Percentiles rank a stretch among this genome's conserved stretches.
These are phyloP conservation scores for Populus hybrid DNA, from an alignment of 441 rosid species.

Conservation along the genomic window DNA sequence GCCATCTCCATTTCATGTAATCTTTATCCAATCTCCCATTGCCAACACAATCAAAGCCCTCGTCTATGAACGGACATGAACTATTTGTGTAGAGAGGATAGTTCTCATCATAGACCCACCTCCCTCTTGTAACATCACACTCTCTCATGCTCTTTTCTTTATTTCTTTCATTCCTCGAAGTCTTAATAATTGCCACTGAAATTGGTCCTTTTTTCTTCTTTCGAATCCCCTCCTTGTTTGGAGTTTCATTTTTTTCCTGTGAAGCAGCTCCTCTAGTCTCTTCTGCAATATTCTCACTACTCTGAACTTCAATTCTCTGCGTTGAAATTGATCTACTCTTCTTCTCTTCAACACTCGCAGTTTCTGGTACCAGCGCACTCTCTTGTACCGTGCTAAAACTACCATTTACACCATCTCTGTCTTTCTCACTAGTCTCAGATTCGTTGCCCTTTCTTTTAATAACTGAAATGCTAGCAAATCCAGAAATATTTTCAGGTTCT, in stretches of 20 bases:
- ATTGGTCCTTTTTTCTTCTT: constrained; percentile 21
- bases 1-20: constrained; percentile 91
- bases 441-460: constrained; percentile 20
- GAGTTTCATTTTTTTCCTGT: constrained; percentile 23
- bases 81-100: constrained; percentile 27
- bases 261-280: constrained; percentile 14
- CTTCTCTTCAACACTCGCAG: constrained; percentile 22
- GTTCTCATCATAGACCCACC: constrained; percentile 74
- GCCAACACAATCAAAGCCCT: constrained; percentile 76
- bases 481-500: constrained; percentile 35
- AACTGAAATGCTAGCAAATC: constrained; percentile 31
- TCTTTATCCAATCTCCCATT: constrained; percentile 71
- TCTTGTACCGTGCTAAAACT: constrained; percentile 20
- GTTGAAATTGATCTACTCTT: constrained; percentile 13
- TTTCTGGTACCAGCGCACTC: constrained; percentile 12
- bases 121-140: constrained; percentile 70
- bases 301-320: constrained; percentile 11
- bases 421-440: constrained; percentile 20
- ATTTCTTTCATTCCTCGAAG: constrained; percentile 18
- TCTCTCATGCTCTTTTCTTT: constrained; percentile 22
- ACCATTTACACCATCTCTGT: constrained; percentile 12
- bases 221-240: constrained; percentile 18
- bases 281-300: constrained; percentile 21
- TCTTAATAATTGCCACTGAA: no score
- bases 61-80: constrained; percentile 84